Conservation (phyloP, 345 rosid species). For the Arabis hirsuta region DNA sequence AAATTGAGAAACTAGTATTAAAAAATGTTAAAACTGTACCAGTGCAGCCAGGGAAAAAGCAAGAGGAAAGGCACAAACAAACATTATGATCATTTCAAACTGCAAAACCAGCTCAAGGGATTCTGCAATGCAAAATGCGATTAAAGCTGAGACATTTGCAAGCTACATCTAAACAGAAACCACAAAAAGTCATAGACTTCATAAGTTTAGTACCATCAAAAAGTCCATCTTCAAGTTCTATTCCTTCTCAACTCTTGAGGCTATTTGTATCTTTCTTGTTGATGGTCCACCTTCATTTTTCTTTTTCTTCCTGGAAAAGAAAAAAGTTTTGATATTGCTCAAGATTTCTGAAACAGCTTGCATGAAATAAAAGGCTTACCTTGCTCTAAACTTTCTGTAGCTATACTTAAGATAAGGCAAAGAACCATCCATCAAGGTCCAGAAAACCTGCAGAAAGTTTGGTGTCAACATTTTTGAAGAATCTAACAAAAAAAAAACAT, state of each 20-base stretch:
- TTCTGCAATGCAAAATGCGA: constrained; percentile 51
- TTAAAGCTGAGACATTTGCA: constrained; percentile 11
- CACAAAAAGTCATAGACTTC: constrained; percentile 13
- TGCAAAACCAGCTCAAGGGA: constrained; percentile 84
- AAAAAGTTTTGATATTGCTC: constrained; percentile 1
- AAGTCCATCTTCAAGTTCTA: constrained; percentile 92
- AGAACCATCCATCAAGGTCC: constrained; percentile 76
- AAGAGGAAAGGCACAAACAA: constrained; percentile 93
- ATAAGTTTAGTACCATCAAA: constrained; percentile 68
- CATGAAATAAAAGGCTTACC: constrained; percentile 50
- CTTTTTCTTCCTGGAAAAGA: constrained; percentile 68
- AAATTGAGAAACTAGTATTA: background rate
- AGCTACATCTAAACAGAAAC: constrained; percentile 8
- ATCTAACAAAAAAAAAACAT: background rate
- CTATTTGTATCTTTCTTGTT: constrained; percentile 60
- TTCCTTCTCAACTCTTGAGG: constrained; percentile 91
- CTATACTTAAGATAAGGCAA: constrained; percentile 83
- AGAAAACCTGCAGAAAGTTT: constrained; percentile 60
- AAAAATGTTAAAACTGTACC: constrained; percentile 43
- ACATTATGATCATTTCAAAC: constrained; percentile 98
- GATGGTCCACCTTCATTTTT: constrained; percentile 53
- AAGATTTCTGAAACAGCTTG: background rate
- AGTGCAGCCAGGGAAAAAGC: constrained; percentile 77
- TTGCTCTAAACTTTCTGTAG: constrained; percentile 70
- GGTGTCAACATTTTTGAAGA: constrained; percentile 9